Conservation (phyloP, 805 yeast species). For the Candida qinlingensis region DNA sequence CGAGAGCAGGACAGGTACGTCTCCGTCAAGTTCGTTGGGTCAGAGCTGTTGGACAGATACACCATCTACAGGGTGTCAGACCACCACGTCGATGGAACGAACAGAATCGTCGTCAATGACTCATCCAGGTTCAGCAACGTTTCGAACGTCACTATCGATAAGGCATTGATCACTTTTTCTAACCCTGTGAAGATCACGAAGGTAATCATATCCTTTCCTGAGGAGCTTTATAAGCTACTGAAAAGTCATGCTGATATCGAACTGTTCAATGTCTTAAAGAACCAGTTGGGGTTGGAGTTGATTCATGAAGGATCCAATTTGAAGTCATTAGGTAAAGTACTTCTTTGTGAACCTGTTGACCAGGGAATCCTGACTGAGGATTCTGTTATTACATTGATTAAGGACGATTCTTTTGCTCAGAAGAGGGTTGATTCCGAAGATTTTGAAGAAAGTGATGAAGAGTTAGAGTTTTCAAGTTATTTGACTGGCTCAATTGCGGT, state of each 20-base stretch:
- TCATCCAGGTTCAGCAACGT: constrained; percentile 9
- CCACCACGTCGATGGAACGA: constrained; percentile 6
- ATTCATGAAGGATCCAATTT: constrained; percentile 18
- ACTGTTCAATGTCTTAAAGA: constrained; percentile 9
- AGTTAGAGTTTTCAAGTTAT: constrained; percentile 16
- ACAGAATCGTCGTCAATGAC: constrained; percentile 6
- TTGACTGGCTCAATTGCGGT: constrained; percentile 1
- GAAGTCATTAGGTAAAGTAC: constrained; percentile 35
- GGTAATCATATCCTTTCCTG: constrained; percentile 20
- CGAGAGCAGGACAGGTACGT: constrained; percentile 1
- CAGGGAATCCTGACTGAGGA: constrained; percentile 51
- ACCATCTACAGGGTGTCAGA: constrained; percentile 9
- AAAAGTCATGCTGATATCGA: constrained; percentile 14
- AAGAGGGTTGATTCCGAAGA: background rate
- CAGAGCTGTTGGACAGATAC: constrained; percentile 4
- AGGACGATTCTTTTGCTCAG: constrained; percentile 14
- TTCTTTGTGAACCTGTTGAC: constrained; percentile 65
- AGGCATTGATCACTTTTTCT: constrained; percentile 12
- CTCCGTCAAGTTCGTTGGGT: constrained; percentile 18
- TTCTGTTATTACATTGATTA: constrained; percentile 53
- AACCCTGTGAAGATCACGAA: constrained; percentile 14
- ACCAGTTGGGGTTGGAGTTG: constrained; percentile 8
- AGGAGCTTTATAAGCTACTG: constrained; percentile 15
- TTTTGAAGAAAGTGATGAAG: constrained; percentile 1
- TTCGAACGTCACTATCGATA: constrained; percentile 17